These are phyloP conservation scores for Onygena corvina DNA, from an alignment of 2,329 filamentous ascomycete genomes.

Conservation along the genomic window DNA sequence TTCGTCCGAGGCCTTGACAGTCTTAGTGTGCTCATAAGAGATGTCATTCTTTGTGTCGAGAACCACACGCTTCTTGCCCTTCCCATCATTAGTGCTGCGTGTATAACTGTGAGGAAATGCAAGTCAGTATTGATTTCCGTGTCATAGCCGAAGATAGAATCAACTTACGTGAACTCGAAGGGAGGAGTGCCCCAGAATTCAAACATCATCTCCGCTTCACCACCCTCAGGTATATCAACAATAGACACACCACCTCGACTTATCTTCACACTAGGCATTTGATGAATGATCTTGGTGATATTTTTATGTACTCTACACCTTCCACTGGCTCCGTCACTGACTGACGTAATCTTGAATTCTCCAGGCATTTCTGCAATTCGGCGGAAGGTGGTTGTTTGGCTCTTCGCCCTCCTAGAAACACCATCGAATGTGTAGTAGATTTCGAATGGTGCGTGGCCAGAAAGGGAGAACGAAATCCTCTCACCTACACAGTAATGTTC, in stretches of 20 bases:
- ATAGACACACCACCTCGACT: constrained; percentile 68
- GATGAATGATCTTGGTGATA: constrained; percentile 73
- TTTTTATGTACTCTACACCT: constrained; percentile 72
- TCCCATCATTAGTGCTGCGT: constrained; percentile 69
- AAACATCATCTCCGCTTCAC: constrained; percentile 83
- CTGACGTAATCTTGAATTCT: constrained; percentile 70
- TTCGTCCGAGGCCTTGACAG: constrained; percentile 76
- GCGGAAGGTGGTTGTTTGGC: constrained; percentile 65
- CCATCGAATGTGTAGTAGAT: constrained; percentile 85
- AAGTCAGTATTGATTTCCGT: neutral
- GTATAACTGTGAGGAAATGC: constrained; percentile 52
- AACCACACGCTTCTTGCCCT: constrained; percentile 64
- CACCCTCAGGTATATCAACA: constrained; percentile 93
- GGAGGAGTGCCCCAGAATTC: constrained; percentile 92
- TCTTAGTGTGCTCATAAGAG: constrained; percentile 69
- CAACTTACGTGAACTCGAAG: constrained; percentile 72
- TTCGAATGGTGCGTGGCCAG: constrained; percentile 82
- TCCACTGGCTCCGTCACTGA: constrained; percentile 71
- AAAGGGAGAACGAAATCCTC: constrained; percentile 80
- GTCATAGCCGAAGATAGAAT: neutral
- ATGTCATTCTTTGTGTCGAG: constrained; percentile 85
- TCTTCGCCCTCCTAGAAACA: constrained; percentile 61
- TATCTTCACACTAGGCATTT: constrained; percentile 81
- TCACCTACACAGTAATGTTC: constrained; percentile 92
- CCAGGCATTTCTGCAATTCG: constrained; percentile 87